Percentiles rank a stretch among this genome's conserved stretches.
phyloP scores from a whole-genome alignment of 1,284 basidiomycete species.

The Heterobasidion occidentale region DNA sequence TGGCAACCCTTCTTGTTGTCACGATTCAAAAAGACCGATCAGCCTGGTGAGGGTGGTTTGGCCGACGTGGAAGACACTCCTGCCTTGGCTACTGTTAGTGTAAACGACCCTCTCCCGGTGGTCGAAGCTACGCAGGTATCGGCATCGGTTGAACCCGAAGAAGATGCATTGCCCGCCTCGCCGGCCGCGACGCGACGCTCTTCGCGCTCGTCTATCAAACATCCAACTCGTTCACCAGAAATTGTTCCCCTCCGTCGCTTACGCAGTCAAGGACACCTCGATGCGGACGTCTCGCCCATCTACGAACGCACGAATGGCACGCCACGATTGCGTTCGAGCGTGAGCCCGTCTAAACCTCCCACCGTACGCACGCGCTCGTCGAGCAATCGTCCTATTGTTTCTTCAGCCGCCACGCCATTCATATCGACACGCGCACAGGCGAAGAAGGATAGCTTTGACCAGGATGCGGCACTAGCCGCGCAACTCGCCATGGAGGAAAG shows the following conservation, averaged over 20 bases:
- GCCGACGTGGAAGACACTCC: constrained; percentile 9
- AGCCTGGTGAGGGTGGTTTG: constrained; percentile 14
- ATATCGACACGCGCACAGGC: neutral
- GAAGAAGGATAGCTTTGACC: constrained; percentile 15
- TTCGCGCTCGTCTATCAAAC: constrained; percentile 2
- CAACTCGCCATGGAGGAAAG: constrained; percentile 30
- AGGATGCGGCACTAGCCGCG: constrained; percentile 31
- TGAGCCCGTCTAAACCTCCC: neutral
- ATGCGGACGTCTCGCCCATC: neutral
- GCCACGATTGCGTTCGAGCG: neutral
- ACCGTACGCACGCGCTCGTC: neutral
- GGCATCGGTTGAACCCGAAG: constrained; percentile 3
- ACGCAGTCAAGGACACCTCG: constrained; percentile 12
- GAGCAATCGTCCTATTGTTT: neutral
- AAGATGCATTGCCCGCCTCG: constrained; percentile 1
- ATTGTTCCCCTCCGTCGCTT: constrained; percentile 15
- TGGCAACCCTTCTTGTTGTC: constrained; percentile 92
- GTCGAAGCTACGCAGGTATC: constrained; percentile 9
- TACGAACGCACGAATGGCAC: neutral
- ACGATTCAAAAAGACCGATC: constrained; percentile 39
- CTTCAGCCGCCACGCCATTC: neutral
- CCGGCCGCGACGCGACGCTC: neutral
- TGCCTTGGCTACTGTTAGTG: neutral
- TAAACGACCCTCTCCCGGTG: constrained; percentile 4
- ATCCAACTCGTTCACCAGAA: constrained; percentile 3